Evolutionary conservation across 768 basidiomycete genomes (phyloP).

Genomic region (Gymnopilus junonius): DNA sequence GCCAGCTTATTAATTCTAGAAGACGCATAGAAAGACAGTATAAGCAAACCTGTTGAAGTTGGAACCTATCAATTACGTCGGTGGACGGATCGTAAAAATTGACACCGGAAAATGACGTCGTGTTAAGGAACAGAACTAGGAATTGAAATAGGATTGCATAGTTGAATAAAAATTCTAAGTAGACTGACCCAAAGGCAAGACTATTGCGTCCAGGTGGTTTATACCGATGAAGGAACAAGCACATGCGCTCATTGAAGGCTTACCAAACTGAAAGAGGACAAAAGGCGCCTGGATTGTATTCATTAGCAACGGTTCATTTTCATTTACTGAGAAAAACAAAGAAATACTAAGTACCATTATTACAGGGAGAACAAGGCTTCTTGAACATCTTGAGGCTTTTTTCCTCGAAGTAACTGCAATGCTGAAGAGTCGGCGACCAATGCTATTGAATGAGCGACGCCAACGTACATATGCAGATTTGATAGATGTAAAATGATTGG

Average conservation of each 20-base stretch:
- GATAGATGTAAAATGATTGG: background rate
- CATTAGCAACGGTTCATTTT: background rate
- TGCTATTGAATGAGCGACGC: background rate
- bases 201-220: background rate
- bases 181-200: background rate
- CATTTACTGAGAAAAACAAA: background rate
- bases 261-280: background rate
- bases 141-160: background rate
- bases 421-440: background rate
- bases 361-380: background rate
- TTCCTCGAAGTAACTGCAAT: background rate
- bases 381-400: background rate
- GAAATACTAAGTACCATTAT: background rate
- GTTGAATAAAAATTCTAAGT: background rate
- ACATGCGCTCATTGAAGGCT: background rate
- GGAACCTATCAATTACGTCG: background rate
- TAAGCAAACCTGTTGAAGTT: background rate
- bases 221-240: background rate
- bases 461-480: background rate
- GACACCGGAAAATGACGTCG: background rate
- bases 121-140: background rate
- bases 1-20: background rate
- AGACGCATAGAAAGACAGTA: background rate
- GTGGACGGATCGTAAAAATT: background rate
- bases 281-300: background rate